phyloP scores from a whole-genome alignment of 345 rosid genomes.

The Eucalyptus dawsonii region DNA sequence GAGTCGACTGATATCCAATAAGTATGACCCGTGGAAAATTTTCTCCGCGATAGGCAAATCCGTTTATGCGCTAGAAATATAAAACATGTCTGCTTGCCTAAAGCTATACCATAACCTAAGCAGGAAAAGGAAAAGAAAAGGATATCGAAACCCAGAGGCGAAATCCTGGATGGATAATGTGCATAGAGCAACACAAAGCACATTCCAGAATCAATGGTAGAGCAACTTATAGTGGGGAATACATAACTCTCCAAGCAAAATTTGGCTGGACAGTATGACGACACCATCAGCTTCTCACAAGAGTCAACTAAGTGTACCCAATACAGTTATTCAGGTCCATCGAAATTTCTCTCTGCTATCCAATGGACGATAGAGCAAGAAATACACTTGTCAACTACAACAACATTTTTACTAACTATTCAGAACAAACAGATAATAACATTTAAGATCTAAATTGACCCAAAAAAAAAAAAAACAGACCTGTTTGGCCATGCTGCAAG shows the following conservation, averaged over 20 bases:
- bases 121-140: not conserved
- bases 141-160: not conserved
- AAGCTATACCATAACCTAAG: not conserved
- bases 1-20: not conserved
- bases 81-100: not conserved
- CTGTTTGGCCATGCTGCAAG: constrained; percentile 96
- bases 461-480: constrained; percentile 1
- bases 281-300: not conserved
- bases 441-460: not conserved
- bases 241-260: not conserved
- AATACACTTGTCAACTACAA: not conserved
- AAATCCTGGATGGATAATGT: not conserved
- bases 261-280: not conserved
- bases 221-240: not conserved
- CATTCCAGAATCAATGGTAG: not conserved
- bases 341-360: not conserved
- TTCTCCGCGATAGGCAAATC: not conserved
- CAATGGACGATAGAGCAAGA: not conserved
- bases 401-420: not conserved
- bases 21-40: not conserved
- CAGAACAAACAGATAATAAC: not conserved
- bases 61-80: not conserved
- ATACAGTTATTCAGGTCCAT: not conserved
- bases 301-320: not conserved
- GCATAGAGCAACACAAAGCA: not conserved